Base-by-base conservation (phyloP, 805 yeast species). In the Pichia gijzeniarum region DNA sequence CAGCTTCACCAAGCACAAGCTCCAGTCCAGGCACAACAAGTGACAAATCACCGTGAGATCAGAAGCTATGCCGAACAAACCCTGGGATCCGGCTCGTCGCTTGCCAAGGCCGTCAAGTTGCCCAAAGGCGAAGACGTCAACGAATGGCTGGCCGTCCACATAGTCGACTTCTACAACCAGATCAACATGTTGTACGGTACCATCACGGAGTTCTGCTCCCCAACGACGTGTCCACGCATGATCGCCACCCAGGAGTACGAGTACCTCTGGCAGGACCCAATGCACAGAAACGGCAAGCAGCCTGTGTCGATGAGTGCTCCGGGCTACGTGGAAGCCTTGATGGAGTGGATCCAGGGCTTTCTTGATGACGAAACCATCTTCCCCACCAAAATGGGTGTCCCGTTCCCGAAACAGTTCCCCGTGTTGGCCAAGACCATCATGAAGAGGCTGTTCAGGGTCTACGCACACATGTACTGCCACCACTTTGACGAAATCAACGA, bases 81-180 rank as follows among this genome's bases (percentile, higher is more conserved):
- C 0, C 71, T 93, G 41, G 99, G 99, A 0, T 84, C 96, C 0
- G 95, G 91, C 31, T 82, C 91, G 28, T 90, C 90, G 2, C 71
- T 93, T 52, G 85, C 85, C 21, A 95, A 88, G 63, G 98, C 98
- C 0, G 98, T 91, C 19, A 85, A 85, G 59, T 70, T 93, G 25
- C 99, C 99, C 16, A 85, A 77, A 54, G 98, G 93, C 49, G 99
- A 91, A 64, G 93, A 87, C 57, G 60, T 80, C 45, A 82, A 84
- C 56, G 99, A 91, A 63, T 91, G 99, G 99, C 67, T 91, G 46
- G 98, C 99, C 0, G 95, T 90, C 12, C 96, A 91, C 62, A 93
- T 91, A n/a, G 97, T 90, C 16, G 98, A 91, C 64, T 93, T 91
- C 61, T 91, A 86, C 68, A 90, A 90, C 62, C 99, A 91, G 62